A percentile compares a stretch with the other conserved stretches of the same genome.
Conservation (phyloP, 1,284 basidiomycete species). For the Grifola frondosa region DNA sequence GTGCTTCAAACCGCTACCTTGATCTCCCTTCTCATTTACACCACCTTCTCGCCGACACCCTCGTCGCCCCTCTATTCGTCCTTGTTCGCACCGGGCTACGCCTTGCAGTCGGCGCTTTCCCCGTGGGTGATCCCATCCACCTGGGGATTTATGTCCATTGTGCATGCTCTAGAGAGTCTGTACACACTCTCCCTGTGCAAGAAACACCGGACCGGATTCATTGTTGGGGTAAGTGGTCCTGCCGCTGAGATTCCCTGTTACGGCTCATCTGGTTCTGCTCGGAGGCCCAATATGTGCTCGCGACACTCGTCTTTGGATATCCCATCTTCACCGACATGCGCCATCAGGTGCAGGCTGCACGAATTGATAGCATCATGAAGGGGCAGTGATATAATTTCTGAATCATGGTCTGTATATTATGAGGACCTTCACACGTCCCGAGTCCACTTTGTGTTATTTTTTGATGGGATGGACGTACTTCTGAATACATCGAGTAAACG, state of each 20-base stretch:
- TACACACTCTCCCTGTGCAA: constrained; percentile 55
- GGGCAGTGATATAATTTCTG: constrained; percentile 32
- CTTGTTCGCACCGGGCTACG: constrained; percentile 21
- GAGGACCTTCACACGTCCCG: too few relatives aligned
- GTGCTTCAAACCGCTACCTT: constrained; percentile 23
- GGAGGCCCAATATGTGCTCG: constrained; percentile 51
- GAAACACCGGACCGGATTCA: constrained; percentile 53
- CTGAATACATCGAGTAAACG: too few relatives aligned
- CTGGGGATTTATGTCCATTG: constrained; percentile 31
- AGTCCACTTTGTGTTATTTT: too few relatives aligned
- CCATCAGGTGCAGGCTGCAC: constrained; percentile 56
- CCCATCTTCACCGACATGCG: constrained; percentile 53
- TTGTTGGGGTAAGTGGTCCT: constrained; percentile 48
- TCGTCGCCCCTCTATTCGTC: constrained; percentile 17
- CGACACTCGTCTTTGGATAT: constrained; percentile 52
- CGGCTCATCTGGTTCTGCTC: constrained; percentile 7
- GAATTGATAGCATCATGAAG: constrained; percentile 78
- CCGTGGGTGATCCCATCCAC: constrained; percentile 23
- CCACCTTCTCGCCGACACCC: constrained; percentile 36
- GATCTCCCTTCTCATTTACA: constrained; percentile 39
- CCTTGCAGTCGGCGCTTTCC: constrained; percentile 15
- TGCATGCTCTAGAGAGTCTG: constrained; percentile 51
- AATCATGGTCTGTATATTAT: too few relatives aligned
- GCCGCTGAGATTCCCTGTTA: too few relatives aligned
- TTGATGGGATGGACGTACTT: too few relatives aligned